Conservation (phyloP, 768 basidiomycete genomes). For the Russula abietina region DNA sequence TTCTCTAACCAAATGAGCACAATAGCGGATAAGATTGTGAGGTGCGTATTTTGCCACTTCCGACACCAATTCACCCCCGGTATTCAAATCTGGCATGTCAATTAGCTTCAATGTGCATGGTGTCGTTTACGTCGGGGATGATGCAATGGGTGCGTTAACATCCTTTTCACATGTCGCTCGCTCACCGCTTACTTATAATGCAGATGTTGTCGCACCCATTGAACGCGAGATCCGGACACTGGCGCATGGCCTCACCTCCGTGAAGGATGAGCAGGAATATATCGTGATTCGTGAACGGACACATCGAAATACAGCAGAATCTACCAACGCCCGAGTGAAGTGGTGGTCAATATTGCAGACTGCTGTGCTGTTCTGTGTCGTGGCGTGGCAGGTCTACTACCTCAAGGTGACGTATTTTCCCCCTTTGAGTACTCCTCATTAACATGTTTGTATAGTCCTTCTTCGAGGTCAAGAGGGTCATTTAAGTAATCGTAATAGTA, state of each 20-base stretch:
- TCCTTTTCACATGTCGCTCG: neutral
- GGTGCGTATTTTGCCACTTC: constrained; percentile 42
- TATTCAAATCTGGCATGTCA: constrained; percentile 9
- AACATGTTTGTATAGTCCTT: constrained; percentile 48
- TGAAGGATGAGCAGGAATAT: constrained; percentile 99
- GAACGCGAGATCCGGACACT: constrained; percentile 90
- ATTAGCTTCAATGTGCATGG: constrained; percentile 96
- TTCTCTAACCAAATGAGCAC: constrained; percentile 99
- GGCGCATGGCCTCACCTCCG: constrained; percentile 71
- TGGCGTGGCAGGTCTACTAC: constrained; percentile 97
- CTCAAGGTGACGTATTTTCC: constrained; percentile 58
- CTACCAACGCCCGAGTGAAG: constrained; percentile 90
- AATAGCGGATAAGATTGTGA: constrained; percentile 91
- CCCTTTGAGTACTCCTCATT: constrained; percentile 16
- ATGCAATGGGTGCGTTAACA: constrained; percentile 64
- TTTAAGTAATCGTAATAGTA: constrained; percentile 38
- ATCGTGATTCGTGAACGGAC: constrained; percentile 89
- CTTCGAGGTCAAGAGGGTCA: constrained; percentile 88
- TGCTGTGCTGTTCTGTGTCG: constrained; percentile 78
- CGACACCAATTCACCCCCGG: neutral
- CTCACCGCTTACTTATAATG: constrained; percentile 15
- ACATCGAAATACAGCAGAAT: constrained; percentile 93
- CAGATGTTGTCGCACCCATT: constrained; percentile 87
- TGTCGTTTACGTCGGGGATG: constrained; percentile 73
- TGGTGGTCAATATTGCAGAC: constrained; percentile 98